Evolutionary conservation across 345 rosid species (phyloP), one percentile per base, ranked within the genome.

Genomic region (Hibiscus trionum): DNA sequence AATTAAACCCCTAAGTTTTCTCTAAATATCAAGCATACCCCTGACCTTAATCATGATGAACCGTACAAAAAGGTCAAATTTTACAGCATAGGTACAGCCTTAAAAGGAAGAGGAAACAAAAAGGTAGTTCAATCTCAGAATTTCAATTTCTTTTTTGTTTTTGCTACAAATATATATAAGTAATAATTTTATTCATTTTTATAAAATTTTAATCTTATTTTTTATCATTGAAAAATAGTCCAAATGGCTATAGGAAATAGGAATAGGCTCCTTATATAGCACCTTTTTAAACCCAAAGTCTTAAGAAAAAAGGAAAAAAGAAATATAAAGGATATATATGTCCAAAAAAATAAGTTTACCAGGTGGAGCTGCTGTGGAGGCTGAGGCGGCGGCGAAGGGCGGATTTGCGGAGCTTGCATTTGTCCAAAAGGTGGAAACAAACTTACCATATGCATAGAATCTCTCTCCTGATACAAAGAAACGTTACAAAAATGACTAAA

Each of bases 401-500:
- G 85, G 74, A 84, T 39, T 2, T 85, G 62, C 57, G 74, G 88
- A 35, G 77, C 27, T 74, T 83, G 91, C 73, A 86, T 73, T 63
- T 87, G 91, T 80, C 90, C 90, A 75, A 82, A 83, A 56, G 84
- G 74, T 71, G 91, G 86, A 71, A 89, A 89, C 80, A 86, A 73
- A 50, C 82, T 78, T 55, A 87, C 69, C 88, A 89, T 82, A 72
- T 84, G 87, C 74, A 84, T 80, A n/a, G 89, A 65, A 72, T 87
- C 90, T 64, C 88, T 82, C 70, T 80, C 95, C 95, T 86, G 76
- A 80, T 70, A 76, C 26, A 11, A 62, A 69, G 19, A 12, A 50
- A 49, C 27, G 44, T 16, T 33, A 65, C n/a, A 76, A 19, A 19
- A 72, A 66, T 68, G 27, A 80, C 79, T 46, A 27, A 72, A 75